phyloP scores from a whole-genome alignment of 2,329 filamentous ascomycete species.

The Aspergillus nomiae region DNA sequence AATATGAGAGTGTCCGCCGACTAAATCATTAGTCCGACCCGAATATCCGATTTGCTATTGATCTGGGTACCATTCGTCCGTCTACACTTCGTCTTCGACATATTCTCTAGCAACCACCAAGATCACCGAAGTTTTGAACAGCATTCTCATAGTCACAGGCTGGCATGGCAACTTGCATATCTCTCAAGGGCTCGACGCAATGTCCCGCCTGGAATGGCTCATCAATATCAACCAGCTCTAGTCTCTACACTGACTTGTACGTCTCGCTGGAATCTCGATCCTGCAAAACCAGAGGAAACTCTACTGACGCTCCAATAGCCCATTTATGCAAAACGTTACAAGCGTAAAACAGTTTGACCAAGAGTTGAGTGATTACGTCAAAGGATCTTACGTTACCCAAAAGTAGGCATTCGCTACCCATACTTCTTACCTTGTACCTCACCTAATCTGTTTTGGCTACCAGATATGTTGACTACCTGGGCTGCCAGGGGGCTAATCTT shows the following conservation, averaged over 20 bases:
- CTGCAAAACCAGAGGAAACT: background rate
- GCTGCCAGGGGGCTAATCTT: slow-evolving; percentile 76
- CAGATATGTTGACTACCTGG: slow-evolving; percentile 80
- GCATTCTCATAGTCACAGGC: slow-evolving; percentile 19
- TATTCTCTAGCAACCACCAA: background rate
- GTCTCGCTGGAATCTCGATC: slow-evolving; percentile 34
- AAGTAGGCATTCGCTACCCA: slow-evolving; percentile 61
- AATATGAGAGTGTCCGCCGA: slow-evolving; percentile 14
- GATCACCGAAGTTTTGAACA: background rate
- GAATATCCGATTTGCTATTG: slow-evolving; percentile 5
- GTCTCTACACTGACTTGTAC: slow-evolving; percentile 66
- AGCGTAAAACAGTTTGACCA: slow-evolving; percentile 78
- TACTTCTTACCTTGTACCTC: background rate
- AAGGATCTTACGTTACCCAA: slow-evolving; percentile 70
- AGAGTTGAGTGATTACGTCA: slow-evolving; percentile 68
- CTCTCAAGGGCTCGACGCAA: slow-evolving; percentile 67
- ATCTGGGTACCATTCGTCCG: background rate
- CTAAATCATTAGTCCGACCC: slow-evolving; percentile 4
- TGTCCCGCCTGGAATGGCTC: slow-evolving; percentile 74
- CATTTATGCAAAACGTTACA: slow-evolving; percentile 82
- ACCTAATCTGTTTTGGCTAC: background rate
- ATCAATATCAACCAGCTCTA: slow-evolving; percentile 67
- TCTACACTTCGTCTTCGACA: background rate
- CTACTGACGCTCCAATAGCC: slow-evolving; percentile 55
- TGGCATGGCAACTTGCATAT: slow-evolving; percentile 58